A percentile compares a stretch with the other conserved stretches of the same genome.
Conservation (phyloP, 805 yeast species). For the Ascoidea rubescens region DNA sequence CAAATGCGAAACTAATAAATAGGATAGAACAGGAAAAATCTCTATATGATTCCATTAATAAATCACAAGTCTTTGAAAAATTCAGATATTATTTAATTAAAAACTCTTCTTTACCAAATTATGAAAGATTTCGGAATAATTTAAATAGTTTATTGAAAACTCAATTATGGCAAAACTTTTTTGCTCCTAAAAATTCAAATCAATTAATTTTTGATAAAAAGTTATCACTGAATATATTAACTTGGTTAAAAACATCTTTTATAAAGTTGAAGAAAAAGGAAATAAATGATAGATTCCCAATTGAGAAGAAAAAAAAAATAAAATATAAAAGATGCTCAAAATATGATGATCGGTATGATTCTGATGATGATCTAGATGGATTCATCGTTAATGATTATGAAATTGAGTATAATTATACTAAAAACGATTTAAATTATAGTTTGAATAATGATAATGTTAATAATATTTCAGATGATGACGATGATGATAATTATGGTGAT, state of each 20-base stretch:
- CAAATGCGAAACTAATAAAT: neutral
- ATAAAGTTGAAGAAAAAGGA: constrained; percentile 19
- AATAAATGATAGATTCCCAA: constrained; percentile 18
- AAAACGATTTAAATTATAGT: constrained; percentile 3
- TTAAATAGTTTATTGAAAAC: neutral
- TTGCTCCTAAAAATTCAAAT: neutral
- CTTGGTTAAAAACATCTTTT: constrained; percentile 22
- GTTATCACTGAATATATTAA: too few species aligned
- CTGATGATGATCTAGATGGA: constrained; percentile 17
- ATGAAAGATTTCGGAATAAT: too few species aligned
- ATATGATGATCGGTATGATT: neutral
- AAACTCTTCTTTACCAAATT: neutral
- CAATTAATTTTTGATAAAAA: neutral
- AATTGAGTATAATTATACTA: constrained; percentile 10
- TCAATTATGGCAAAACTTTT: neutral
- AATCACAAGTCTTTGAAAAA: neutral
- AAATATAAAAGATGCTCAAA: neutral
- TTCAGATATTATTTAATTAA: too few species aligned
- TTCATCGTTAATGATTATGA: constrained; percentile 22
- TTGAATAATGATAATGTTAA: constrained; percentile 11
- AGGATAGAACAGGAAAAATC: neutral
- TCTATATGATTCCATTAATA: too few species aligned
- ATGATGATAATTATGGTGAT: too few species aligned
- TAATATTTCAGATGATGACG: neutral
- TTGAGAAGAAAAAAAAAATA: constrained; percentile 13